Conservation (phyloP, 768 basidiomycete species). For the Phaeotremella fagi region DNA sequence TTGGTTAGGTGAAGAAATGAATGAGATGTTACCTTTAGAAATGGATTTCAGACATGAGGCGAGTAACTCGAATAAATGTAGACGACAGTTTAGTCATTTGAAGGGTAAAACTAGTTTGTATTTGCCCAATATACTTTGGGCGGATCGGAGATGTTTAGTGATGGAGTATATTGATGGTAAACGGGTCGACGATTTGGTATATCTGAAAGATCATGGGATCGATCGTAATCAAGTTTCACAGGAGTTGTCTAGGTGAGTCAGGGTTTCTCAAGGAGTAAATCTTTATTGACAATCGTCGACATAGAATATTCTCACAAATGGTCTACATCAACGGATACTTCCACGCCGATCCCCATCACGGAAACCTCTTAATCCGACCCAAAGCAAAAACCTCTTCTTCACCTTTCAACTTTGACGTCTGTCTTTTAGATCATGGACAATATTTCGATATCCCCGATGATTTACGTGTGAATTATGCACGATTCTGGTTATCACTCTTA, state of each 20-base stretch:
- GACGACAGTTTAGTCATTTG: conserved; percentile 64
- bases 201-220: conserved; percentile 73
- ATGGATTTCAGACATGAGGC: conserved; percentile 95
- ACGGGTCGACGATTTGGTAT: conserved; percentile 79
- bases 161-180: conserved; percentile 86
- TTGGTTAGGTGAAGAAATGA: conserved; percentile 94
- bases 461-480: conserved; percentile 67
- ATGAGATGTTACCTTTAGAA: conserved; percentile 65
- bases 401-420: conserved; percentile 93
- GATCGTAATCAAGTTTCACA: conserved; percentile 90
- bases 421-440: conserved; percentile 78
- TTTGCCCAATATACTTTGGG: conserved; percentile 70
- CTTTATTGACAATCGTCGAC: no score
- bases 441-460: conserved; percentile 79
- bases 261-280: no score
- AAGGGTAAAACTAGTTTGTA: conserved; percentile 68
- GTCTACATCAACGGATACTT: conserved; percentile 82
- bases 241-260: conserved; percentile 61
- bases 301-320: conserved; percentile 80
- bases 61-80: conserved; percentile 68
- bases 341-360: conserved; percentile 74
- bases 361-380: conserved; percentile 85
- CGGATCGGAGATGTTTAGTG: conserved; percentile 76
- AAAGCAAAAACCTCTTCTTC: conserved; percentile 61
- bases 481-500: conserved; percentile 78